These are phyloP conservation scores for peach (Prunus persica) DNA, from an alignment of 306 rosid species.

Conservation along the genomic window DNA sequence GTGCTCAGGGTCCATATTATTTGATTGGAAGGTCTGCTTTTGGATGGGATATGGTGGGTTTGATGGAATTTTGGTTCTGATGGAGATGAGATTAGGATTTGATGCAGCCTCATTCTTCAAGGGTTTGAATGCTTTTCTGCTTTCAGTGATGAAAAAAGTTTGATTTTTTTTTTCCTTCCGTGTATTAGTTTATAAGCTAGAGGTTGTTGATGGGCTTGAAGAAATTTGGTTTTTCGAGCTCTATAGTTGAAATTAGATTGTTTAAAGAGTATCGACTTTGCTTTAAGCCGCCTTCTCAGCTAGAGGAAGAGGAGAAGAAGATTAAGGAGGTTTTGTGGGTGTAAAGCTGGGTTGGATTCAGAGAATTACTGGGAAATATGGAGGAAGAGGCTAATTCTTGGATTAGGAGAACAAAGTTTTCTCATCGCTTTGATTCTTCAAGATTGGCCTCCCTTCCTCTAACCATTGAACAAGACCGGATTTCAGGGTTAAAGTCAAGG, in stretches of 20 bases:
- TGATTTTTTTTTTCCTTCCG: conserved; percentile 18
- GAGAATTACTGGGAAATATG: conserved; percentile 39
- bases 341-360: conserved; percentile 20
- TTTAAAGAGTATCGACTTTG: conserved; percentile 20
- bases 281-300: conserved; percentile 35
- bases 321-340: conserved; percentile 27
- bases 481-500: conserved; percentile 46
- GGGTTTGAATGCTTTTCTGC: conserved; percentile 39
- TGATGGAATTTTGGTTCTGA: conserved; percentile 29
- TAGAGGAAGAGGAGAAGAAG: conserved; percentile 7
- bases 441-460: conserved; percentile 38
- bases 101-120: conserved; percentile 32
- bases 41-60: conserved; percentile 40
- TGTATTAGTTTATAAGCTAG: neutral
- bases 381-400: conserved; percentile 69
- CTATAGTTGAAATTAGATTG: conserved; percentile 13
- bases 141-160: conserved; percentile 25
- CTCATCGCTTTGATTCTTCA: conserved; percentile 81
- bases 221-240: conserved; percentile 29
- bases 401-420: conserved; percentile 78
- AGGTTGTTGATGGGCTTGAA: conserved; percentile 40
- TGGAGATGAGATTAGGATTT: conserved; percentile 44
- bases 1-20: conserved; percentile 16
- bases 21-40: conserved; percentile 18
- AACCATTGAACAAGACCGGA: conserved; percentile 27